phyloP scores from a whole-genome alignment of 306 rosid species.

The Quercus bicolor region DNA sequence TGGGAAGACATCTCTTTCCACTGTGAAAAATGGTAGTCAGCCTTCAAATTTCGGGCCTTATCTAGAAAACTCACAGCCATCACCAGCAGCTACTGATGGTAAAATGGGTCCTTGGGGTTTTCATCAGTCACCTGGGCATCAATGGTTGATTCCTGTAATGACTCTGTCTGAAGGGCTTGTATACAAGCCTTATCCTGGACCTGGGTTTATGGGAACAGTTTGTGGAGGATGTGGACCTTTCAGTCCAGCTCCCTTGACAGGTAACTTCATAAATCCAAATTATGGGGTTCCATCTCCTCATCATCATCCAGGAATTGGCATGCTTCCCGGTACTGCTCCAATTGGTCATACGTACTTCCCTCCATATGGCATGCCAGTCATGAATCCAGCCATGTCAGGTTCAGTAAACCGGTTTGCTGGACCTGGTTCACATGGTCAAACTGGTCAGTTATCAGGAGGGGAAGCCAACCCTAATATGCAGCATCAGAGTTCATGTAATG shows the following conservation, averaged over 20 bases:
- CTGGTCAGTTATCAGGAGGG: conserved; percentile 25
- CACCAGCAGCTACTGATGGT: conserved; percentile 40
- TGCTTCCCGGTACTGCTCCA: conserved; percentile 43
- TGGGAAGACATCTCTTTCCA: conserved; percentile 58
- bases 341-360: conserved; percentile 54
- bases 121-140: conserved; percentile 75
- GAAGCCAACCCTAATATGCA: conserved; percentile 32
- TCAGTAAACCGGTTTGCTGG: conserved; percentile 42
- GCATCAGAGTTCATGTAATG: conserved; percentile 41
- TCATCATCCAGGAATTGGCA: conserved; percentile 52
- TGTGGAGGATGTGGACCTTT: conserved; percentile 71
- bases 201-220: conserved; percentile 53
- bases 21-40: conserved; percentile 53
- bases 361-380: conserved; percentile 62
- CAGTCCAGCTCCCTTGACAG: conserved; percentile 42
- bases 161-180: conserved; percentile 90
- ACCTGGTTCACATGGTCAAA: conserved; percentile 28
- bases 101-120: conserved; percentile 63
- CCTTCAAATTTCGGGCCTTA: conserved; percentile 46
- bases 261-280: conserved; percentile 50
- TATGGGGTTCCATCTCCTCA: conserved; percentile 55
- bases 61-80: conserved; percentile 44
- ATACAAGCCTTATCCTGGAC: conserved; percentile 83
- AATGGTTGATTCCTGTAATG: conserved; percentile 86
- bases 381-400: conserved; percentile 50